Conservation (phyloP, 2,329 filamentous ascomycete species). For the Emergomyces africanus region DNA sequence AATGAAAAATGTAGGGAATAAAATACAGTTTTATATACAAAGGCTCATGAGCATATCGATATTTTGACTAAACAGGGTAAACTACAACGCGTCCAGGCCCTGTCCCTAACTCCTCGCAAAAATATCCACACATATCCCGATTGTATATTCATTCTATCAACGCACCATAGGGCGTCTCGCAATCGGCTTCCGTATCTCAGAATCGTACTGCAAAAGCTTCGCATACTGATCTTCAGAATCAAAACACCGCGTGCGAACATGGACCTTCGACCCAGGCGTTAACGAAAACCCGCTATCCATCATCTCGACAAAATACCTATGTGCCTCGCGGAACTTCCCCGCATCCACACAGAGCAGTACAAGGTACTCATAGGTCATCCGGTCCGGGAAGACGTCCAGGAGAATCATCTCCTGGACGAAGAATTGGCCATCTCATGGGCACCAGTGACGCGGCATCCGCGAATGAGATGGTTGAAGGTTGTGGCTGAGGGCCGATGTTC, state of each 20-base stretch:
- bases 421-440: slow-evolving; percentile 47
- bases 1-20: neutral
- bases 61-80: neutral
- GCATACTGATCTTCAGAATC: slow-evolving; percentile 21
- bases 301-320: slow-evolving; percentile 28
- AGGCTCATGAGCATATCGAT: neutral
- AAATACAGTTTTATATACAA: neutral
- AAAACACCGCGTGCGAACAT: slow-evolving; percentile 20
- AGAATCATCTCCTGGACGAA: slow-evolving; percentile 50
- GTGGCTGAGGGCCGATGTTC: slow-evolving; percentile 28
- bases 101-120: neutral
- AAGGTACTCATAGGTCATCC: slow-evolving; percentile 50
- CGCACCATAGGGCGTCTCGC: neutral
- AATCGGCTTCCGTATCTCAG: slow-evolving; percentile 14
- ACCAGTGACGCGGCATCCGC: slow-evolving; percentile 32
- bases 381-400: slow-evolving; percentile 41
- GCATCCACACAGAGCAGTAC: slow-evolving; percentile 43
- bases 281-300: slow-evolving; percentile 18
- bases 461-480: slow-evolving; percentile 50
- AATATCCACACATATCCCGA: neutral
- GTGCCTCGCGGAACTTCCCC: slow-evolving; percentile 23
- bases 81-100: neutral
- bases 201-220: slow-evolving; percentile 19
- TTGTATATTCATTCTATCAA: neutral
- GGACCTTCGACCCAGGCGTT: slow-evolving; percentile 13